Conservation (phyloP, 768 basidiomycete genomes). For the Rubroboletus satanas region DNA sequence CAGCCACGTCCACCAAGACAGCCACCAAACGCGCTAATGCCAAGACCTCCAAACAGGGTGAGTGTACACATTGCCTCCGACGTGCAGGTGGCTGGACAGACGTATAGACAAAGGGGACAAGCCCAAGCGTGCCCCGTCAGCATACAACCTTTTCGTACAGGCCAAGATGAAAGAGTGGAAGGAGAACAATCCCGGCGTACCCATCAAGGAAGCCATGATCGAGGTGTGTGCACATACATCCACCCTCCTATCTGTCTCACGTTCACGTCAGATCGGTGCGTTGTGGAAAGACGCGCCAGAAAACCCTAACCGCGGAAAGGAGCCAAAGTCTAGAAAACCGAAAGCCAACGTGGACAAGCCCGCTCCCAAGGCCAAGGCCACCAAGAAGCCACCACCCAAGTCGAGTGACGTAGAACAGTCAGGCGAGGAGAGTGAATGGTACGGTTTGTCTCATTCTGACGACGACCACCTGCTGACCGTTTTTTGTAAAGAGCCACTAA, state of each 20-base stretch:
- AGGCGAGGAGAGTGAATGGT: constrained; percentile 23
- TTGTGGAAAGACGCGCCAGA: constrained; percentile 59
- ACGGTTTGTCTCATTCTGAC: neutral
- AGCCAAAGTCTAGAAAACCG: constrained; percentile 43
- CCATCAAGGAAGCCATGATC: constrained; percentile 52
- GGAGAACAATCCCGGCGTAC: constrained; percentile 44
- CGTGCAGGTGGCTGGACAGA: neutral
- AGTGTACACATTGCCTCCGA: constrained; percentile 10
- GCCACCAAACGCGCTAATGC: constrained; percentile 53
- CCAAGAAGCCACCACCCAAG: constrained; percentile 18
- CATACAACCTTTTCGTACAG: constrained; percentile 57
- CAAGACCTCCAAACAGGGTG: constrained; percentile 40
- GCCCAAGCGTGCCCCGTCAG: constrained; percentile 53
- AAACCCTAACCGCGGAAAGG: constrained; percentile 61
- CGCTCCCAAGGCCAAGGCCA: neutral
- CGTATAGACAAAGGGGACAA: constrained; percentile 40
- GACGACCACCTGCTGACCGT: neutral
- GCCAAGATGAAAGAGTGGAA: constrained; percentile 56
- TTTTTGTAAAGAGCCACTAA: neutral
- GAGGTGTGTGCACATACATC: constrained; percentile 31
- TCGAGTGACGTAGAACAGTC: constrained; percentile 23
- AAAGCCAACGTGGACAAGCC: constrained; percentile 32
- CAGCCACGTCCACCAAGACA: constrained; percentile 51
- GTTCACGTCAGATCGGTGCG: constrained; percentile 43
- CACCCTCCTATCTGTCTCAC: constrained; percentile 5